A percentile compares a stretch with the other conserved stretches of the same genome.
Evolutionary conservation across 148 eudicot genomes (phyloP).

Genomic region (Amaranthus hypochondriacus): DNA sequence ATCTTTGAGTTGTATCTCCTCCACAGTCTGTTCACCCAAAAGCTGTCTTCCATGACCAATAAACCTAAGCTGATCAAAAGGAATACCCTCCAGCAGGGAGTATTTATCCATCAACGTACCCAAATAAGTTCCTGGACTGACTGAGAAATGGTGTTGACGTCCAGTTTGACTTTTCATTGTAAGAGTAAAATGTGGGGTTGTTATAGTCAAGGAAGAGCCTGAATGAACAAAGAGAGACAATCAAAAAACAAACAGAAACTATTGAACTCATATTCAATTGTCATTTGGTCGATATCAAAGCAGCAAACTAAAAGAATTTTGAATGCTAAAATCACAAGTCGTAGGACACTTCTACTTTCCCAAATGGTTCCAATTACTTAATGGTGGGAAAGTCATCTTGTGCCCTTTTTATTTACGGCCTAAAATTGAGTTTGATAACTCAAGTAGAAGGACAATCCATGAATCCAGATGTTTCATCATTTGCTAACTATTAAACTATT

Average conservation of each 20-base stretch:
- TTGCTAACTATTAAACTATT: not conserved
- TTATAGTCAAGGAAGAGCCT: not conserved
- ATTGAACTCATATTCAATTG: not conserved
- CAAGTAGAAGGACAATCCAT: too few relatives aligned
- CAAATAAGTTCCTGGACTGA: not conserved
- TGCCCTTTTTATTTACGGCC: too few relatives aligned
- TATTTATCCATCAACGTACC: not conserved
- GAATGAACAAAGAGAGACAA: not conserved
- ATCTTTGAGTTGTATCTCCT: not conserved
- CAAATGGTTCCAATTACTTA: not conserved
- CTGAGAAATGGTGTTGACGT: not conserved
- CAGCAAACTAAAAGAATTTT: not conserved
- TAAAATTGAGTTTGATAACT: too few relatives aligned
- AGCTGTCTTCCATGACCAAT: not conserved
- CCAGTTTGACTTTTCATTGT: not conserved
- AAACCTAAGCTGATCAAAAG: not conserved
- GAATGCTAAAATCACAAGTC: too few relatives aligned
- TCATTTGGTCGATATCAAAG: not conserved
- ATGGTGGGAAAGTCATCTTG: too few relatives aligned
- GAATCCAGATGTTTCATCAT: too few relatives aligned
- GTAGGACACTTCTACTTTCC: not conserved
- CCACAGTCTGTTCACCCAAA: not conserved
- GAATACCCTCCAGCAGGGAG: not conserved
- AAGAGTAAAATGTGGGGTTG: not conserved
- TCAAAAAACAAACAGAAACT: not conserved